Base-by-base conservation (phyloP, 2,329 filamentous ascomycete species). In the Diaporthe citri region DNA sequence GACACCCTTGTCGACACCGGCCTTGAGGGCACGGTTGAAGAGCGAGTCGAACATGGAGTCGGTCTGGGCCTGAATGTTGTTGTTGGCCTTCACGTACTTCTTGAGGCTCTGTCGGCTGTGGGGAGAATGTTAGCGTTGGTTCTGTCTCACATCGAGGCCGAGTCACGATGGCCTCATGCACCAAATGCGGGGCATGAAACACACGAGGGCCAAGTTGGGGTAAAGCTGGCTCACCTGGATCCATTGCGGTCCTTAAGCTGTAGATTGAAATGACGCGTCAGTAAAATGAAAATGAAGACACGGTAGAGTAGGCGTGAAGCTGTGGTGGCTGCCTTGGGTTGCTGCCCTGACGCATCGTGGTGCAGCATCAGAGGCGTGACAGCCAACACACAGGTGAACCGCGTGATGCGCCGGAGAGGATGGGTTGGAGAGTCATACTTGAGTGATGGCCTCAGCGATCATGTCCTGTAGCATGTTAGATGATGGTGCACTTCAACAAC, bases 21-120 rank as follows among this genome's bases (percentile, higher is more conserved):
- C 87, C 86, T 93, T 91, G 83, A 97, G 89, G 72, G 95, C 94
- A 85, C 93, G 93, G 92, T 97, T 97, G 91, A 97, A 95, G 81
- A 95, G 93, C 77, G 89, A 90, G 82, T 89, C 90, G 85, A 91
- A 91, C 89, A 91, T 91, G 81, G 87, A 87, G 82, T 88, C 86
- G 51, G 80, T 79, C 51, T 82, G 81, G 75, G 83, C 84, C 52
- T 62, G 74, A 80, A 88, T 82, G 76, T 81, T 84, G 85, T 90
- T 89, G 85, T 90, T 89, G 79, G 86, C 86, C 82, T 86, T 86
- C 81, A 90, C 87, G 83, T 89, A 91, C 83, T 91, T 91, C 88
- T 91, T 91, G 77, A 91, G 84, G 64, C 87, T 87, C 82, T 90
- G 90, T 77, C 90, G 90, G 84, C 89, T 87, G 72, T 72, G 22